These are phyloP conservation scores for Hemileccinum impolitum DNA, from an alignment of 768 basidiomycete species.

Conservation along the genomic window DNA sequence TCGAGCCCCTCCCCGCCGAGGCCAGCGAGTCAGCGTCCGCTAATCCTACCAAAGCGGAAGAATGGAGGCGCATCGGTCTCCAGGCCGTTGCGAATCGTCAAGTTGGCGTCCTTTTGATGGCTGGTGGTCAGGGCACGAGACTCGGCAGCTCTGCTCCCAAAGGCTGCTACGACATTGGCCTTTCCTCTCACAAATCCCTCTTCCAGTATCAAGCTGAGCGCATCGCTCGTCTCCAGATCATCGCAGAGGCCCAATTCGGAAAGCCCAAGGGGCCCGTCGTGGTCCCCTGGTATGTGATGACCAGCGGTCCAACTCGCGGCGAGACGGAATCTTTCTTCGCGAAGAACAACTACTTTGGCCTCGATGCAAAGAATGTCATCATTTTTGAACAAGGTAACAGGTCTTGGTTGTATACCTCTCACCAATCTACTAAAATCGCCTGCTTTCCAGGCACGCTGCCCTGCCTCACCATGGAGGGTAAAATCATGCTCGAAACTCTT, in stretches of 20 bases:
- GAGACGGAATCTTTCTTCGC: conserved; percentile 86
- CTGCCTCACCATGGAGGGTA: conserved; percentile 91
- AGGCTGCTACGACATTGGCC: conserved; percentile 96
- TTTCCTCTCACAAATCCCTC: conserved; percentile 89
- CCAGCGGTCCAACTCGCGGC: conserved; percentile 88
- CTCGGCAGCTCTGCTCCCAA: conserved; percentile 91
- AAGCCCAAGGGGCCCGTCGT: conserved; percentile 60
- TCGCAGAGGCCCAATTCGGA: conserved; percentile 58
- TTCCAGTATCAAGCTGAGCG: conserved; percentile 99
- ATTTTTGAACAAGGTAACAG: conserved; percentile 93
- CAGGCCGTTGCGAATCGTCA: conserved; percentile 75
- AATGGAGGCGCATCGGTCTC: conserved; percentile 80
- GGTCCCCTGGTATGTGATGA: conserved; percentile 99
- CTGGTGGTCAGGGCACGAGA: conserved; percentile 95
- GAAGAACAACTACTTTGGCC: conserved; percentile 75
- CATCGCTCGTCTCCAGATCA: conserved; percentile 75
- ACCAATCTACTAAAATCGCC: neutral
- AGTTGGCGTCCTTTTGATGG: conserved; percentile 96
- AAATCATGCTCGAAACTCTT: conserved; percentile 79
- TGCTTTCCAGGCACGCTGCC: conserved; percentile 78
- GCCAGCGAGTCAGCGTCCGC: conserved; percentile 63
- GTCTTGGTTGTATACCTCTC: conserved; percentile 1
- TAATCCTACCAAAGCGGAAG: conserved; percentile 50
- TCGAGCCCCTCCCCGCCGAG: conserved; percentile 79
- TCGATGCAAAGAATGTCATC: conserved; percentile 74